Conservation (phyloP, 164 flowering plant genomes). For the Protea cynaroides region DNA sequence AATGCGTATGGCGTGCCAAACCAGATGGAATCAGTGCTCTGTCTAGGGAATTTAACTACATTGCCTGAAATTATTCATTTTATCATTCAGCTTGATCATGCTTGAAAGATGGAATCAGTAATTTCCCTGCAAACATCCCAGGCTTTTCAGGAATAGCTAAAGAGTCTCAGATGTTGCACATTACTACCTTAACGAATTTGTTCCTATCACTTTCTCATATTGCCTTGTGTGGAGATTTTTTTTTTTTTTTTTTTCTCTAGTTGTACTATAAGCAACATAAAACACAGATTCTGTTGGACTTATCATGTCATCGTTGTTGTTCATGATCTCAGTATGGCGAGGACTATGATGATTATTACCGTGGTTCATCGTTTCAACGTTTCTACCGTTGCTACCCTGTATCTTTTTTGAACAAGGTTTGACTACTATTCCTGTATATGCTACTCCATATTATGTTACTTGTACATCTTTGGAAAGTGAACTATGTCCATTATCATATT, state of each 20-base stretch:
- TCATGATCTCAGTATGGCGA: conserved; percentile 28
- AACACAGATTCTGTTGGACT: no score
- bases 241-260: no score
- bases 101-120: no score
- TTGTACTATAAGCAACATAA: no score
- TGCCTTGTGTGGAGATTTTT: not conserved
- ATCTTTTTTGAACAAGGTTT: conserved; percentile 91
- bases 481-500: not conserved
- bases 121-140: no score
- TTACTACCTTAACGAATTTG: not conserved
- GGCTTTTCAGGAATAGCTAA: no score
- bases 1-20: no score
- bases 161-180: not conserved
- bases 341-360: conserved; percentile 74
- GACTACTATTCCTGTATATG: not conserved
- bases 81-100: no score
- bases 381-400: conserved; percentile 88
- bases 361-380: conserved; percentile 80
- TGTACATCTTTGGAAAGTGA: not conserved
- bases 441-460: not conserved
- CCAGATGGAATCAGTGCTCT: no score
- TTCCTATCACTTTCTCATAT: no score
- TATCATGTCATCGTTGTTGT: not conserved
- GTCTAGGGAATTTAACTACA: no score
- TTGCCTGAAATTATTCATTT: no score